Conservation (phyloP, 345 rosid species). For the Euphorbia lathyris region DNA sequence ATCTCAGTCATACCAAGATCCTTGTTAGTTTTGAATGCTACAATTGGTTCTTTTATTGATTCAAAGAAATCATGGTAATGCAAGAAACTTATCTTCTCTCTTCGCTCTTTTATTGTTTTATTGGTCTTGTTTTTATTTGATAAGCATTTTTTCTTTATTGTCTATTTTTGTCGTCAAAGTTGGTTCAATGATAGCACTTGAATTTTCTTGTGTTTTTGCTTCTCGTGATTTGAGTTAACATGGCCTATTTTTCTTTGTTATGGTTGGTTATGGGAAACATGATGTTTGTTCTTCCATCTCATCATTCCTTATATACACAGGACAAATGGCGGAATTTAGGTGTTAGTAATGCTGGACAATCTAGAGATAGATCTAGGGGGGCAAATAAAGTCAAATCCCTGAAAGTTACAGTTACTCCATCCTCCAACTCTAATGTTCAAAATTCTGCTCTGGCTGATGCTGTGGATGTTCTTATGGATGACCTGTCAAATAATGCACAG, state of each 20-base stretch:
- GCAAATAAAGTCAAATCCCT: too few relatives aligned
- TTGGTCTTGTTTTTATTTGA: neutral
- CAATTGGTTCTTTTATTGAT: too few relatives aligned
- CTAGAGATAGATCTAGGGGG: too few relatives aligned
- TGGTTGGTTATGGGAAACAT: neutral
- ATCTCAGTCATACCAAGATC: too few relatives aligned
- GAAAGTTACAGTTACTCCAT: slow-evolving; percentile 13
- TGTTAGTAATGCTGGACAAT: slow-evolving; percentile 51
- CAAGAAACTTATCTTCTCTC: neutral
- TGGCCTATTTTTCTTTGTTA: neutral
- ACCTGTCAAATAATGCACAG: slow-evolving; percentile 20
- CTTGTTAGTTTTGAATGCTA: too few relatives aligned
- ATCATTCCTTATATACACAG: slow-evolving; percentile 33
- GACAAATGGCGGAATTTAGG: slow-evolving; percentile 85
- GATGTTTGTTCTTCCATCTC: slow-evolving; percentile 6
- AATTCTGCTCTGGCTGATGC: slow-evolving; percentile 38
- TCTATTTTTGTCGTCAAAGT: neutral
- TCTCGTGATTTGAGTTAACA: too few relatives aligned
- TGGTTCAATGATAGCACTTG: neutral
- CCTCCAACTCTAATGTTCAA: slow-evolving; percentile 22
- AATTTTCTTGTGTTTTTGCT: too few relatives aligned
- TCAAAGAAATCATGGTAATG: neutral
- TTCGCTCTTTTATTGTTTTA: too few relatives aligned
- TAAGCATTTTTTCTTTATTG: too few relatives aligned
- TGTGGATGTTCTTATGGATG: slow-evolving; percentile 28